phyloP scores from a whole-genome alignment of 1,284 basidiomycete species.

The Boletus sp. region DNA sequence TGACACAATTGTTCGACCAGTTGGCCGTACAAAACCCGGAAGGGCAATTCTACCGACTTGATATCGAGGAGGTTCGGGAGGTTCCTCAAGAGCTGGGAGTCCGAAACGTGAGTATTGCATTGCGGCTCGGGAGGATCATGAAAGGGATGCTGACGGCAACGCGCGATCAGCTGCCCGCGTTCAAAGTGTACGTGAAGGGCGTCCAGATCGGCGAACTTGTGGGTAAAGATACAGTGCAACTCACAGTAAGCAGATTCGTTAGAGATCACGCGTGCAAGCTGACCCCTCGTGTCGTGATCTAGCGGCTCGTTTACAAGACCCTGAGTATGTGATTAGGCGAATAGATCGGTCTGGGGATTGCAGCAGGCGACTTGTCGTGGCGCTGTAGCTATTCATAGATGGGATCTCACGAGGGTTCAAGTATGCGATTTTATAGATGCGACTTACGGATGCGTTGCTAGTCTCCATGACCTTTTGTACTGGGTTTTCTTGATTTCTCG shows the following conservation, averaged over 20 bases:
- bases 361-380: constrained; percentile 4
- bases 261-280: constrained; percentile 21
- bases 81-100: constrained; percentile 67
- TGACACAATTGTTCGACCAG: constrained; percentile 78
- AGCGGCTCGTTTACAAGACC: constrained; percentile 31
- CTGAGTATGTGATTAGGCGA: constrained; percentile 26
- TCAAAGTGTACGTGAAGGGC: constrained; percentile 69
- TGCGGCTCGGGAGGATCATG: constrained; percentile 8
- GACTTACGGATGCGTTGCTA: constrained; percentile 13
- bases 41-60: constrained; percentile 75
- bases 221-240: constrained; percentile 50
- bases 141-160: constrained; percentile 14
- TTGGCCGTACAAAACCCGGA: constrained; percentile 42
- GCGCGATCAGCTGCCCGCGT: constrained; percentile 64
- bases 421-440: constrained; percentile 19
- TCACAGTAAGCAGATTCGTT: constrained; percentile 21
- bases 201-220: constrained; percentile 57
- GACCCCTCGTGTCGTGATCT: constrained; percentile 16
- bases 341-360: constrained; percentile 11
- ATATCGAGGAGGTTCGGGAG: constrained; percentile 60
- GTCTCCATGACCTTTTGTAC: constrained; percentile 7
- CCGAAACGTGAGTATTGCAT: constrained; percentile 50
- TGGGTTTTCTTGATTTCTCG: constrained; percentile 5
- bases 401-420: constrained; percentile 13
- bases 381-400: constrained; percentile 22